Base-by-base conservation (phyloP, 768 basidiomycete species). In the Nevesoporus exiguus region DNA sequence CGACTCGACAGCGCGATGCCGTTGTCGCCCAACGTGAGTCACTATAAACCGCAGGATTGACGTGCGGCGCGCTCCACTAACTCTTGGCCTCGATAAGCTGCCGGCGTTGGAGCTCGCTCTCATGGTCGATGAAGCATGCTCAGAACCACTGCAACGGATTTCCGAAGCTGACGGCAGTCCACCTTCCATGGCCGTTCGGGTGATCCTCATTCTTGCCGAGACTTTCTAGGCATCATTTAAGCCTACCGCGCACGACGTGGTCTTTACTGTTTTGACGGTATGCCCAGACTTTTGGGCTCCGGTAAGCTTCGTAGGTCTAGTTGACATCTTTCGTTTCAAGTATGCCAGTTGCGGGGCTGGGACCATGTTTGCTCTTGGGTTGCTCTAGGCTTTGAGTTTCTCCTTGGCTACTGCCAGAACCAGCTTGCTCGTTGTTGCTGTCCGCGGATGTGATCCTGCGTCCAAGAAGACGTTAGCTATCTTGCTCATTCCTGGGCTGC, bases 361-460 rank as follows among this genome's bases (percentile, higher is more conserved):
- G 44, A 24, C 21, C 22, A 33, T 25, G 19, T 7, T 42, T 46
- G 13, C 34, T 49, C 44, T 33, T 47, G 39, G 42, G 25, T 40
- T 22, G 30, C 40, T 46, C 52, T 50, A 36, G 61, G 55, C 47
- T 25, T 37, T 52, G 31, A 17, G 17, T 30, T 34, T 27, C 13
- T 33, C 51, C 61, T 60, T 61, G 59, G 51, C 58, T n/a, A n/a
- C 36, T 31, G 22, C 44, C 50, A 40, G 30, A 30, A 31, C 22
- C 13, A 14, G 33, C 27, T 30, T 41, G 14, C 39, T 19, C 42
- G 21, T 24, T 41, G 11, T 49, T 7, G 4, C 33, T 24, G 40
- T 61, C 61, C 54, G 54, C 59, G 51, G 61, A 49, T 7, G 30
- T 47, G 34, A 22, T 25, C 10, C 7, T 24, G 13, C 36, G 17